These are phyloP conservation scores for Phytophthora megakarya DNA, from an alignment of 352 stramenopile species.

Conservation along the genomic window DNA sequence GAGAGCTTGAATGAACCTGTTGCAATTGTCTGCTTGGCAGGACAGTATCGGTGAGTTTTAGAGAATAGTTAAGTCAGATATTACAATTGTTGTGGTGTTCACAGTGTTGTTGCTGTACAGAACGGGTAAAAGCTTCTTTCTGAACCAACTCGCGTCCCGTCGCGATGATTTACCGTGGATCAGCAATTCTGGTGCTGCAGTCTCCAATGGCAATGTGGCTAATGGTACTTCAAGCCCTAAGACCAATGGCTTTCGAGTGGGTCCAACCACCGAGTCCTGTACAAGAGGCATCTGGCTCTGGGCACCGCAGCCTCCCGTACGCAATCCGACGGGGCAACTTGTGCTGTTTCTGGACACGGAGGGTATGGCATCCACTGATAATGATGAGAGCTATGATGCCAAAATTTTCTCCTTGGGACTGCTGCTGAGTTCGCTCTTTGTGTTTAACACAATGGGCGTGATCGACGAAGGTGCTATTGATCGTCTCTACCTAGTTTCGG, in stretches of 20 bases:
- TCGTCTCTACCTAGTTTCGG: conserved; percentile 81
- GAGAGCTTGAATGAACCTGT: conserved; percentile 70
- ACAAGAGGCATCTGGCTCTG: conserved; percentile 89
- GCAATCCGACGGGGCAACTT: conserved; percentile 62
- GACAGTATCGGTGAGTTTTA: conserved; percentile 70
- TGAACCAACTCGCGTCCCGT: conserved; percentile 76
- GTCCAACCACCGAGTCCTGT: conserved; percentile 84
- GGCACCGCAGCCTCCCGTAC: conserved; percentile 57
- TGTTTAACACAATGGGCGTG: conserved; percentile 90
- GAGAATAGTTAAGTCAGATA: background rate
- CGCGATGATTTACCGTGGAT: conserved; percentile 30
- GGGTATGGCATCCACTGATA: conserved; percentile 83
- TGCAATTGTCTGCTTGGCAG: conserved; percentile 79
- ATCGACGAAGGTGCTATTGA: conserved; percentile 89
- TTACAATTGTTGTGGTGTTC: background rate
- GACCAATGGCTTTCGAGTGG: conserved; percentile 65
- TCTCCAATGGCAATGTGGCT: conserved; percentile 12
- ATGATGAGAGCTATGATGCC: conserved; percentile 88
- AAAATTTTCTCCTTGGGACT: conserved; percentile 88
- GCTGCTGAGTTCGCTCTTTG: conserved; percentile 81
- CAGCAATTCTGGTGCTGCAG: conserved; percentile 2
- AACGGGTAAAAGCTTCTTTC: conserved; percentile 89
- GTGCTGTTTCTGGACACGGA: conserved; percentile 88
- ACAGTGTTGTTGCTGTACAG: conserved; percentile 28
- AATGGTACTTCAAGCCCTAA: conserved; percentile 9